Evolutionary conservation across 1,284 basidiomycete genomes (phyloP).

Genomic region (Sparassis latifolia): DNA sequence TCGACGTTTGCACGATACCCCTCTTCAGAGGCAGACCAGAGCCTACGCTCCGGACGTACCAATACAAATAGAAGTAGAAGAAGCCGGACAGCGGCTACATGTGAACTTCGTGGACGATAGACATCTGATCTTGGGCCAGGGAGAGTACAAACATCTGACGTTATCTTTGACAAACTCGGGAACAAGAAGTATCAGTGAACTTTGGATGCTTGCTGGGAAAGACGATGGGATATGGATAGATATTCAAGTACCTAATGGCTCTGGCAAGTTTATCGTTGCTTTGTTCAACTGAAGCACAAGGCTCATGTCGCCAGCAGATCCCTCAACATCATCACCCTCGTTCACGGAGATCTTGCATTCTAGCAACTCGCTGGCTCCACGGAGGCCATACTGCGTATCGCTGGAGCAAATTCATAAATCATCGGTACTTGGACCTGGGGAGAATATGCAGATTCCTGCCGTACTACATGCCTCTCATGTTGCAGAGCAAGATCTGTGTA

Average conservation of each 20-base stretch:
- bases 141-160: constrained; percentile 49
- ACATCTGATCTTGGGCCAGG: constrained; percentile 47
- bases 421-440: constrained; percentile 37
- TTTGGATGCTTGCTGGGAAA: constrained; percentile 58
- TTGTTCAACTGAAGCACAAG: background rate
- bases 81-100: constrained; percentile 51
- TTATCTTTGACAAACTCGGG: constrained; percentile 62
- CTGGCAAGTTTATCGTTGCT: constrained; percentile 6
- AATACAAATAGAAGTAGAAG: constrained; percentile 52
- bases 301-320: background rate
- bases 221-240: constrained; percentile 59
- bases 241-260: constrained; percentile 7
- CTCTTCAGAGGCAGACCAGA: constrained; percentile 55
- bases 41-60: constrained; percentile 60
- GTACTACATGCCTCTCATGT: constrained; percentile 43
- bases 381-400: constrained; percentile 41
- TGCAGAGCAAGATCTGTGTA: constrained; percentile 45
- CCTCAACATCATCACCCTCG: constrained; percentile 8
- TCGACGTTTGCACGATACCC: constrained; percentile 61
- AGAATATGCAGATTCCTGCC: constrained; percentile 41
- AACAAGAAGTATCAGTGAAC: constrained; percentile 45
- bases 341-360: constrained; percentile 37
- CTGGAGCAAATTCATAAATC: constrained; percentile 29
- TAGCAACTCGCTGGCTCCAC: constrained; percentile 46
- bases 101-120: constrained; percentile 50